Percentiles rank a stretch among this genome's conserved stretches.
phyloP scores from a whole-genome alignment of 208 protist species.

The Acanthamoeba sp. region DNA sequence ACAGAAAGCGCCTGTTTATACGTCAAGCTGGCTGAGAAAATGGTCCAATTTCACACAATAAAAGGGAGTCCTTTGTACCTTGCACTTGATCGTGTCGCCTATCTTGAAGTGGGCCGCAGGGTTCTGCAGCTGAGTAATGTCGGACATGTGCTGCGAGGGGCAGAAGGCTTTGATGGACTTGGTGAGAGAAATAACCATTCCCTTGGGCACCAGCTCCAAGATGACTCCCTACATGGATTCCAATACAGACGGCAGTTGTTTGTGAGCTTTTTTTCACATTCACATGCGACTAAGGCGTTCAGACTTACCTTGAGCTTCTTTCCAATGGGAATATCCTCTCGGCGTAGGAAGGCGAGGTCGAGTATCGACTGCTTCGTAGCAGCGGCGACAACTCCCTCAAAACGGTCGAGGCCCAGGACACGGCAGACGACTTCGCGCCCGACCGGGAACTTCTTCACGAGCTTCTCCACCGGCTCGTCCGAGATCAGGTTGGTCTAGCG shows the following conservation, averaged over 20 bases:
- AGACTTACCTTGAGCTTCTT: constrained; percentile 50
- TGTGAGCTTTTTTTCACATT: neutral
- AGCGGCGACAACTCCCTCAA: constrained; percentile 30
- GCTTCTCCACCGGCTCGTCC: neutral
- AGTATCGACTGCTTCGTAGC: constrained; percentile 39
- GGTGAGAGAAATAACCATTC: constrained; percentile 17
- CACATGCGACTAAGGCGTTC: neutral
- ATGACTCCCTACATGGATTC: neutral
- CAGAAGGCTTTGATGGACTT: constrained; percentile 46
- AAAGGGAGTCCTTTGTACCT: neutral
- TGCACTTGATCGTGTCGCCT: constrained; percentile 50
- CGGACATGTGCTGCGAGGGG: constrained; percentile 21
- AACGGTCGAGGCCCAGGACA: constrained; percentile 40
- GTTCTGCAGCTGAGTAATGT: constrained; percentile 48
- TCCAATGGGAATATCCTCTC: constrained; percentile 49
- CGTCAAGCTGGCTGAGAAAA: neutral
- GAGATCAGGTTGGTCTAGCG: neutral
- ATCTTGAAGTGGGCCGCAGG: constrained; percentile 55
- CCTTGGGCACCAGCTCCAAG: neutral
- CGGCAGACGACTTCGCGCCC: constrained; percentile 35
- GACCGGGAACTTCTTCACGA: constrained; percentile 20
- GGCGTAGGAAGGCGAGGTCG: constrained; percentile 56
- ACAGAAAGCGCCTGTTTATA: neutral
- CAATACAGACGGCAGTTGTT: neutral
- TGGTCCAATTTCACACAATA: too few relatives aligned